These are phyloP conservation scores for Termitomyces sp. DNA, from an alignment of 768 basidiomycete genomes.

Conservation along the genomic window DNA sequence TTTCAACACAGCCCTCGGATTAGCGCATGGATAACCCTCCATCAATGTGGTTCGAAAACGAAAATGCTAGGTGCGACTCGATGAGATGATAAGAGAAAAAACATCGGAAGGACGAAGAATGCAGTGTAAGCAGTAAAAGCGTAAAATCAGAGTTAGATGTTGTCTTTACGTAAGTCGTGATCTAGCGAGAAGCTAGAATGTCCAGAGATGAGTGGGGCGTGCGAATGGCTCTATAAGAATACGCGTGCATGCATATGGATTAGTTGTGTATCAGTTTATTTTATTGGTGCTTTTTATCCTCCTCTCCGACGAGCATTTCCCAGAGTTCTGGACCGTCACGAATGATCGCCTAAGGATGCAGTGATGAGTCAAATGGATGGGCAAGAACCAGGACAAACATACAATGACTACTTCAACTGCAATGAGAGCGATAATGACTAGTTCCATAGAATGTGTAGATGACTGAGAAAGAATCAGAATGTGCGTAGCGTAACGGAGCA, in stretches of 20 bases:
- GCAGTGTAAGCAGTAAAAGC: not conserved
- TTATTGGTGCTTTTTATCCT: constrained; percentile 18
- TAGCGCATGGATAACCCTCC: too few relatives aligned
- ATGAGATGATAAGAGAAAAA: too few relatives aligned
- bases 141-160: not conserved
- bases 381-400: constrained; percentile 20
- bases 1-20: too few relatives aligned
- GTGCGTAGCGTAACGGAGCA: not conserved
- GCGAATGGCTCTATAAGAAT: not conserved
- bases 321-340: constrained; percentile 77
- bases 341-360: constrained; percentile 53
- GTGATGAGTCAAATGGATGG: not conserved
- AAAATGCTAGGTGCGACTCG: too few relatives aligned
- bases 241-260: not conserved
- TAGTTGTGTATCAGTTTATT: not conserved
- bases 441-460: constrained; percentile 87
- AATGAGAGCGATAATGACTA: constrained; percentile 92
- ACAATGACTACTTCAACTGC: constrained; percentile 94
- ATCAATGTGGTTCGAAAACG: too few relatives aligned
- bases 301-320: constrained; percentile 40
- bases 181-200: not conserved
- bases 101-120: not conserved
- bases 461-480: constrained; percentile 46
- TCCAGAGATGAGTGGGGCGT: not conserved
- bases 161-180: not conserved